Conservation (phyloP, 1,139 yeast species). For the Yamadazyma friedrichii region DNA sequence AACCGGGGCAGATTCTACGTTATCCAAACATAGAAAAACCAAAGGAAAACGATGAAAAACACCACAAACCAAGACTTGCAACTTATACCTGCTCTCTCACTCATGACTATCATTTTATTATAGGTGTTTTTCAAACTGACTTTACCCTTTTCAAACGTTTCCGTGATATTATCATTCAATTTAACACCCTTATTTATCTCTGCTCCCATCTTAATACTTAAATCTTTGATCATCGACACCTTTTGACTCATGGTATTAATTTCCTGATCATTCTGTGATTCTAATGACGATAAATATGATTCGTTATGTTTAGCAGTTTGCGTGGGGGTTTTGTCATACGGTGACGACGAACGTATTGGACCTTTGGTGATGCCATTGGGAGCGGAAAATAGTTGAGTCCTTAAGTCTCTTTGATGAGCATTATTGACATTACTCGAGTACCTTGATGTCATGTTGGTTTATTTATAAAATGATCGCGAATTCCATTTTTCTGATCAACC, state of each 20-base stretch:
- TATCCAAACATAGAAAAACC: conserved; percentile 86
- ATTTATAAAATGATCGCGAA: neutral
- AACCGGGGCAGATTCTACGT: conserved; percentile 6
- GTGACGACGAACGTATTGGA: conserved; percentile 40
- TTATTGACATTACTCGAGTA: conserved; percentile 33
- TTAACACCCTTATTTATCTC: conserved; percentile 76
- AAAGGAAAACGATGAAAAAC: conserved; percentile 56
- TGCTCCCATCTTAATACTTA: conserved; percentile 76
- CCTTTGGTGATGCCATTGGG: conserved; percentile 26
- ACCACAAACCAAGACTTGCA: conserved; percentile 78
- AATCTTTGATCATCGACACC: conserved; percentile 65
- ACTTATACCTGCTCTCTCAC: conserved; percentile 75
- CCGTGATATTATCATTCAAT: conserved; percentile 56
- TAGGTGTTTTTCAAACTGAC: conserved; percentile 63
- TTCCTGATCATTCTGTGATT: conserved; percentile 82
- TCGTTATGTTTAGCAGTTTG: conserved; percentile 46
- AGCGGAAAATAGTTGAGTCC: conserved; percentile 45
- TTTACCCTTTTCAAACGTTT: conserved; percentile 42
- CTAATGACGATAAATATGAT: conserved; percentile 67
- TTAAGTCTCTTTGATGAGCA: conserved; percentile 45
- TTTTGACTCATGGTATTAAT: conserved; percentile 68
- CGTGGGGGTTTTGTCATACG: conserved; percentile 46
- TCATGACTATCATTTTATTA: conserved; percentile 76
- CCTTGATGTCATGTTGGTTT: conserved; percentile 29
- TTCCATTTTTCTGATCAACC: too few species aligned